A percentile compares a stretch with the other conserved stretches of the same genome.
These are phyloP conservation scores for Aspergillus taichungensis DNA, from an alignment of 495 filamentous ascomycete species.

Conservation along the genomic window DNA sequence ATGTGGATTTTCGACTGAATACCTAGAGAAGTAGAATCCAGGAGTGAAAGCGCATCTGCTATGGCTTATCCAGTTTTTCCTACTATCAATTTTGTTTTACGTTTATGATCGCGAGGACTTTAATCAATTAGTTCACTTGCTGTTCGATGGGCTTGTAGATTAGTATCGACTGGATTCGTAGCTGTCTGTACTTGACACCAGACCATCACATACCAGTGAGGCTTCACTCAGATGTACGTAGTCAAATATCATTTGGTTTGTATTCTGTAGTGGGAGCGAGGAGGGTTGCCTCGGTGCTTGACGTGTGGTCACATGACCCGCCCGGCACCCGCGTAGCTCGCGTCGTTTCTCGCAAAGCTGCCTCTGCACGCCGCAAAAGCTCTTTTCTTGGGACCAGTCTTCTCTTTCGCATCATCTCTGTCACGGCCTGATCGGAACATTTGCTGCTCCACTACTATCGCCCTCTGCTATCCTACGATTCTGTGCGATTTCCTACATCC, in stretches of 20 bases:
- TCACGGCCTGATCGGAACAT: too few species aligned
- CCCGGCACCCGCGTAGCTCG: constrained; percentile 13
- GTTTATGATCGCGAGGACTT: constrained; percentile 20
- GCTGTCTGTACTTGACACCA: too few species aligned
- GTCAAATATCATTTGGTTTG: too few species aligned
- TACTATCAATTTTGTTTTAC: constrained; percentile 15
- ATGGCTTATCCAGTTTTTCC: constrained; percentile 18
- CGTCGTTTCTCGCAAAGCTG: constrained; percentile 13
- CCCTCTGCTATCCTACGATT: too few species aligned
- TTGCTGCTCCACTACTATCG: too few species aligned
- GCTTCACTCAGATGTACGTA: too few species aligned
- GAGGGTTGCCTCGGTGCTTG: too few species aligned
- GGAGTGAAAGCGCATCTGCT: constrained; percentile 19
- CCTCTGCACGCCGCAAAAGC: background rate
- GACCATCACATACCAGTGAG: too few species aligned
- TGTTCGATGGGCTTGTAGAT: constrained; percentile 21
- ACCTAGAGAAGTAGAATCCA: constrained; percentile 25
- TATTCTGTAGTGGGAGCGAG: too few species aligned
- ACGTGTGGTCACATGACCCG: constrained; percentile 10
- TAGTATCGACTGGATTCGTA: too few species aligned
- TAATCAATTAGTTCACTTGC: constrained; percentile 12
- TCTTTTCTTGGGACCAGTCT: background rate
- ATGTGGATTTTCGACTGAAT: constrained; percentile 16
- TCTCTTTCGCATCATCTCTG: background rate
- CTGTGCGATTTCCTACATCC: too few species aligned